Evolutionary conservation across 495 filamentous ascomycete species (phyloP).

Genomic region (Neurospora sp.): DNA sequence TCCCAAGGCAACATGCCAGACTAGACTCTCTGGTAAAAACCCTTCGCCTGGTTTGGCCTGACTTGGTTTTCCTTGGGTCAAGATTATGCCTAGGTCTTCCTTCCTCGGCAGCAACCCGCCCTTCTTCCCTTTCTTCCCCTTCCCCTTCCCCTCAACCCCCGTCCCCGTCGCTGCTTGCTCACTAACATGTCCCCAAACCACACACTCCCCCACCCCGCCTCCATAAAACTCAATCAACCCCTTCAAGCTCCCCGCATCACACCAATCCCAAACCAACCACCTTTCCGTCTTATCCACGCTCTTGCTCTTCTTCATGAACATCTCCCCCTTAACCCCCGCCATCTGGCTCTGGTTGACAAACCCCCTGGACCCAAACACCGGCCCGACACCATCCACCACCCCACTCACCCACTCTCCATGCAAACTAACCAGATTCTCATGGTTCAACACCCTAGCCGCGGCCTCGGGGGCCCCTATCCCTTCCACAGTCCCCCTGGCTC

Average conservation of each 20-base stretch:
- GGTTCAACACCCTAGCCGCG: slow-evolving; percentile 25
- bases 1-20: slow-evolving; percentile 36
- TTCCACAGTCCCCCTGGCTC: not conserved
- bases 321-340: not conserved
- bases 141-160: too few species aligned
- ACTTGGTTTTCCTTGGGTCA: not conserved
- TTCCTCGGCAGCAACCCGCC: not conserved
- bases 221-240: slow-evolving; percentile 16
- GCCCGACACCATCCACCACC: not conserved
- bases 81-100: not conserved
- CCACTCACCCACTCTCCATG: slow-evolving; percentile 15
- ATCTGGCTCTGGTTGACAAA: not conserved
- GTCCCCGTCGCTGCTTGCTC: not conserved
- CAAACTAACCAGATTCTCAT: slow-evolving; percentile 32
- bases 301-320: not conserved
- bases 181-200: not conserved
- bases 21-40: slow-evolving; percentile 31
- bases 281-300: not conserved
- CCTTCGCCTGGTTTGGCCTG: not conserved
- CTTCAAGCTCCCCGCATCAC: slow-evolving; percentile 28
- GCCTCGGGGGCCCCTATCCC: slow-evolving; percentile 5
- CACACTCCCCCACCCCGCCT: not conserved
- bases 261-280: slow-evolving; percentile 30
- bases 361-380: not conserved
- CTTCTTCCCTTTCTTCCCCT: not conserved